Percentiles rank a stretch among this genome's conserved stretches.
phyloP scores from a whole-genome alignment of 768 basidiomycete genomes.

The Agaricus subrufescens region DNA sequence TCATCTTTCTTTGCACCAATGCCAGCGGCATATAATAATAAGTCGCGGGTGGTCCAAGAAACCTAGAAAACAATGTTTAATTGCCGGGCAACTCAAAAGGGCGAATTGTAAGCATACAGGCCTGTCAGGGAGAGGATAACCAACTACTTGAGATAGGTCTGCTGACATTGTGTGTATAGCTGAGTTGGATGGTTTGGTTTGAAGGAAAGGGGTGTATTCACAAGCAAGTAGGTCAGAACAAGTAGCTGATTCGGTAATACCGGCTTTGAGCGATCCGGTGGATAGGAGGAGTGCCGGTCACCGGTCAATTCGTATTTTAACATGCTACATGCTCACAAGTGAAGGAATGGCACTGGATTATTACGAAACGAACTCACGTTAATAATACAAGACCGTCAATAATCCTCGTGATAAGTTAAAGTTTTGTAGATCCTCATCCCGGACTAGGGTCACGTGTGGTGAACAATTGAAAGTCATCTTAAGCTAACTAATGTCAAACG shows the following conservation, averaged over 20 bases:
- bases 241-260: slow-evolving; percentile 9
- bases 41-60: slow-evolving; percentile 79
- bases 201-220: background rate
- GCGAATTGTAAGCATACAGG: slow-evolving; percentile 37
- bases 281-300: too few relatives aligned
- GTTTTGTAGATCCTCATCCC: too few relatives aligned
- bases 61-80: slow-evolving; percentile 39
- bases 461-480: too few relatives aligned
- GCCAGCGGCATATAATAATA: slow-evolving; percentile 73
- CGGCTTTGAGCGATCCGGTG: slow-evolving; percentile 8
- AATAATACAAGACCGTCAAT: too few relatives aligned
- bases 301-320: too few relatives aligned
- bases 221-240: background rate
- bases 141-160: slow-evolving; percentile 67
- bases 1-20: slow-evolving; percentile 81
- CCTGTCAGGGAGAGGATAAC: slow-evolving; percentile 44
- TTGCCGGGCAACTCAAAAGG: background rate
- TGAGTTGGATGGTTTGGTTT: background rate
- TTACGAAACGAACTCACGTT: too few relatives aligned
- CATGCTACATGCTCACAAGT: too few relatives aligned
- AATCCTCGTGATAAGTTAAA: too few relatives aligned
- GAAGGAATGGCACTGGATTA: too few relatives aligned
- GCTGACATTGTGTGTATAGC: slow-evolving; percentile 18
- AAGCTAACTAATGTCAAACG: too few relatives aligned
- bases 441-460: too few relatives aligned